These are phyloP conservation scores for Rhynchospora tenuis DNA, from an alignment of 176 grass and related monocot species.

Conservation along the genomic window DNA sequence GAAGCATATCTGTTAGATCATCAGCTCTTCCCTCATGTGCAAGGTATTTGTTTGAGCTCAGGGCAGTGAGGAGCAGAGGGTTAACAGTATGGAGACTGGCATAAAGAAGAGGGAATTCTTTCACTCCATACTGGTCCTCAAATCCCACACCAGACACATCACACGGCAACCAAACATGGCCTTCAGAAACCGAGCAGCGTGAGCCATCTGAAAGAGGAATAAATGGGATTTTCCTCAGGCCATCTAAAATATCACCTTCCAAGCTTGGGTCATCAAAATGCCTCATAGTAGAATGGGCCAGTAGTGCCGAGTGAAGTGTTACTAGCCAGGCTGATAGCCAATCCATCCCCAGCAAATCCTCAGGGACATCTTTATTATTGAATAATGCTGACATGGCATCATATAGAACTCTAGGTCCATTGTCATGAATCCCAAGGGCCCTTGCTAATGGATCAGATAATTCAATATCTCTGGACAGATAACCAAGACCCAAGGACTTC, in stretches of 20 bases:
- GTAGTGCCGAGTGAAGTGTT: conserved; percentile 47
- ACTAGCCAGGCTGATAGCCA: conserved; percentile 90
- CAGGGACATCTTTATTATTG: conserved; percentile 35
- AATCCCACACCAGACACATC: conserved; percentile 44
- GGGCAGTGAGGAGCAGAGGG: conserved; percentile 49
- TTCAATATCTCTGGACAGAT: conserved; percentile 66
- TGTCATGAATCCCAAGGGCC: conserved; percentile 65
- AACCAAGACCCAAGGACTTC: conserved; percentile 77
- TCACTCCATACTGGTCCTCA: conserved; percentile 46
- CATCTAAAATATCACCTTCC: conserved; percentile 58
- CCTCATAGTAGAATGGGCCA: conserved; percentile 44
- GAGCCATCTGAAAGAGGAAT: conserved; percentile 92
- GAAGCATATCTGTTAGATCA: conserved; percentile 59
- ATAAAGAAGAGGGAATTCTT: conserved; percentile 66
- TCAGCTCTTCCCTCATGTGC: conserved; percentile 51
- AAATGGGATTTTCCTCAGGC: conserved; percentile 63
- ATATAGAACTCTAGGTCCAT: conserved; percentile 71
- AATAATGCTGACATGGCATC: conserved; percentile 72
- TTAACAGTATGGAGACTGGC: conserved; percentile 60
- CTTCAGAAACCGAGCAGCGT: conserved; percentile 68
- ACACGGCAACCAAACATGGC: conserved; percentile 79
- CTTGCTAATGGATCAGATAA: conserved; percentile 78
- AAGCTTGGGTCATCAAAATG: conserved; percentile 24
- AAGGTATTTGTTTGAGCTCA: conserved; percentile 42
- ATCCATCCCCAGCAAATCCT: conserved; percentile 64